Evolutionary conservation across 2,329 filamentous ascomycete species (phyloP).

Genomic region (Arthrocladium fulminans): DNA sequence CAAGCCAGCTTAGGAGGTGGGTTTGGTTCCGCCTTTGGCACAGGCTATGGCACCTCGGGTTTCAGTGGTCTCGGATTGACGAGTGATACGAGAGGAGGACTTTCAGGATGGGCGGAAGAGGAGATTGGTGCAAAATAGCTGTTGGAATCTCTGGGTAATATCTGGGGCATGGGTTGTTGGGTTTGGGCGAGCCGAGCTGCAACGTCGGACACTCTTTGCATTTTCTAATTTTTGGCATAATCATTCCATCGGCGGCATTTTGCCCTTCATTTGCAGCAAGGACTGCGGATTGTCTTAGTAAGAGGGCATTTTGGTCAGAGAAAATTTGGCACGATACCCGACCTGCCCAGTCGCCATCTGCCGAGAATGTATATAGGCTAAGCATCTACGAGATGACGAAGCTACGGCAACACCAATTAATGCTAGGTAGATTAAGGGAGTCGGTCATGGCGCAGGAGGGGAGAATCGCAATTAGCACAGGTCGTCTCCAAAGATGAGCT

Average conservation of each 20-base stretch:
- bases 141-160: not conserved
- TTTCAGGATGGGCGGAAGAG: slow-evolving; percentile 57
- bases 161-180: not conserved
- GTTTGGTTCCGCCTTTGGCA: slow-evolving; percentile 50
- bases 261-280: slow-evolving; percentile 12
- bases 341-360: slow-evolving; percentile 10
- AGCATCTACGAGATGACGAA: not conserved
- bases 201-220: not conserved
- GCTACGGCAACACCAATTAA: not conserved
- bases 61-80: slow-evolving; percentile 51
- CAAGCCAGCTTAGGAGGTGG: slow-evolving; percentile 50
- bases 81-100: slow-evolving; percentile 41
- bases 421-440: not conserved
- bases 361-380: slow-evolving; percentile 6
- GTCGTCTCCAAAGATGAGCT: not conserved
- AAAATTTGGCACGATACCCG: slow-evolving; percentile 11
- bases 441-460: not conserved
- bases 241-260: slow-evolving; percentile 1
- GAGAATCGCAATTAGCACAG: not conserved
- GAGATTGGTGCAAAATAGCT: slow-evolving; percentile 49
- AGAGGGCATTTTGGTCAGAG: slow-evolving; percentile 10
- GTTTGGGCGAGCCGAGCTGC: slow-evolving; percentile 8
- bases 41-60: slow-evolving; percentile 45
- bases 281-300: slow-evolving; percentile 17
- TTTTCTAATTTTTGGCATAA: slow-evolving; percentile 6